These are phyloP conservation scores for Pseudogymnoascus sp. DNA, from an alignment of 2,329 filamentous ascomycete species.

Conservation along the genomic window DNA sequence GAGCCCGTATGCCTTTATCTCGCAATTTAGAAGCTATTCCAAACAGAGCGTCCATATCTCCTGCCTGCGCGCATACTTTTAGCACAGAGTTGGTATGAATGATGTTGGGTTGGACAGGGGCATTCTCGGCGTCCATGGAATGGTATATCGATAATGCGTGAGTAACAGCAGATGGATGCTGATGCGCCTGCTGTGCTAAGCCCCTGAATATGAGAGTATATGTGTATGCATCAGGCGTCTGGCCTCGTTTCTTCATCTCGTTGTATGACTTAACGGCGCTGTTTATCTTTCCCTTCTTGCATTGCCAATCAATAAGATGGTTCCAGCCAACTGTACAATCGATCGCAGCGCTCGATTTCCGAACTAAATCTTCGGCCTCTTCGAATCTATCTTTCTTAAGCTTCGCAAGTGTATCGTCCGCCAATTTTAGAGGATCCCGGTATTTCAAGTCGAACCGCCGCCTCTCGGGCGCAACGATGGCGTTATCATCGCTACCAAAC, in stretches of 20 bases:
- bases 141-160: slow-evolving; percentile 72
- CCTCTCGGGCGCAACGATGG: background rate
- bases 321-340: slow-evolving; percentile 80
- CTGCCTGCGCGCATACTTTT: slow-evolving; percentile 66
- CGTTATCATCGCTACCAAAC: background rate
- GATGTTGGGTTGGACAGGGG: slow-evolving; percentile 61
- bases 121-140: slow-evolving; percentile 58
- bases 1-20: slow-evolving; percentile 50
- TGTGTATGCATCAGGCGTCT: slow-evolving; percentile 72
- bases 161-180: slow-evolving; percentile 48
- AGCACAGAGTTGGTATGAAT: slow-evolving; percentile 88
- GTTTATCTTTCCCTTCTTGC: slow-evolving; percentile 53
- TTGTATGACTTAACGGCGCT: slow-evolving; percentile 78
- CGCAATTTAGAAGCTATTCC: slow-evolving; percentile 66
- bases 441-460: background rate
- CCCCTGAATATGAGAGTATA: slow-evolving; percentile 79
- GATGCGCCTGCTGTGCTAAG: slow-evolving; percentile 53
- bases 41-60: slow-evolving; percentile 76
- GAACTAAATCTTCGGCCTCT: slow-evolving; percentile 61
- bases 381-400: slow-evolving; percentile 53
- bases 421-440: slow-evolving; percentile 64
- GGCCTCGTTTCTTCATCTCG: slow-evolving; percentile 95
- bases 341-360: slow-evolving; percentile 57
- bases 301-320: slow-evolving; percentile 64
- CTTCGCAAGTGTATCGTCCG: slow-evolving; percentile 54